Percentiles rank a stretch among this genome's conserved stretches.
Evolutionary conservation across 352 stramenopile species (phyloP).

Genomic region (Aphanomyces invadans): DNA sequence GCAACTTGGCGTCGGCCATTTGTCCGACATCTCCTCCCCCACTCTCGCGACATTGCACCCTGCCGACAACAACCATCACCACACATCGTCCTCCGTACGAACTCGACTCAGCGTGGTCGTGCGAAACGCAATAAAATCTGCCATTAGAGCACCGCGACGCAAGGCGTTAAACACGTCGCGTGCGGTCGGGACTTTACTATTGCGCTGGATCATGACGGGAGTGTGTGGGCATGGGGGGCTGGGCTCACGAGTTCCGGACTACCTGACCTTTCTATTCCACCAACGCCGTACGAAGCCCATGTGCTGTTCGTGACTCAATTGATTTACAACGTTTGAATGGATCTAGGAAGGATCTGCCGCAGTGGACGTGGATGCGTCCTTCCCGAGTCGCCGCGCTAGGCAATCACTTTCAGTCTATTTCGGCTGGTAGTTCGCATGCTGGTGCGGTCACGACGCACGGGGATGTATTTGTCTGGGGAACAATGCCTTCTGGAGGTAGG

Average conservation of each 20-base stretch:
- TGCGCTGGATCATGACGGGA: conserved; percentile 49
- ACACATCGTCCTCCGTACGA: not conserved
- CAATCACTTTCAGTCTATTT: not conserved
- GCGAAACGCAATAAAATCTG: no score
- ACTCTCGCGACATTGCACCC: conserved; percentile 15
- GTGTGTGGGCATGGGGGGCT: conserved; percentile 78
- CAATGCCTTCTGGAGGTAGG: not conserved
- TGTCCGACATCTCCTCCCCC: conserved; percentile 25
- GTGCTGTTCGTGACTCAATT: no score
- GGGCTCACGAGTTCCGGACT: not conserved
- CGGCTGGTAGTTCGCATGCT: not conserved
- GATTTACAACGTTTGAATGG: no score
- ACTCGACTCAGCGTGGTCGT: no score
- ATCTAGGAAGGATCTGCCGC: conserved; percentile 3
- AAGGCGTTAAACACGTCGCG: conserved; percentile 32
- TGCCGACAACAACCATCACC: not conserved
- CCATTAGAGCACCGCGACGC: no score
- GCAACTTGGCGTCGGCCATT: conserved; percentile 61
- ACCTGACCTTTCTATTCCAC: not conserved
- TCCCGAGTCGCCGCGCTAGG: not conserved
- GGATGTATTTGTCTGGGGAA: not conserved
- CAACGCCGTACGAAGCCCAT: no score
- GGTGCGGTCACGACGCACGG: not conserved
- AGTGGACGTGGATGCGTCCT: not conserved
- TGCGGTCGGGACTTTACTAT: conserved; percentile 74